Percentiles rank a stretch among this genome's conserved stretches.
Conservation (phyloP, 2,329 filamentous ascomycete species). For the Trichoderma breve region DNA sequence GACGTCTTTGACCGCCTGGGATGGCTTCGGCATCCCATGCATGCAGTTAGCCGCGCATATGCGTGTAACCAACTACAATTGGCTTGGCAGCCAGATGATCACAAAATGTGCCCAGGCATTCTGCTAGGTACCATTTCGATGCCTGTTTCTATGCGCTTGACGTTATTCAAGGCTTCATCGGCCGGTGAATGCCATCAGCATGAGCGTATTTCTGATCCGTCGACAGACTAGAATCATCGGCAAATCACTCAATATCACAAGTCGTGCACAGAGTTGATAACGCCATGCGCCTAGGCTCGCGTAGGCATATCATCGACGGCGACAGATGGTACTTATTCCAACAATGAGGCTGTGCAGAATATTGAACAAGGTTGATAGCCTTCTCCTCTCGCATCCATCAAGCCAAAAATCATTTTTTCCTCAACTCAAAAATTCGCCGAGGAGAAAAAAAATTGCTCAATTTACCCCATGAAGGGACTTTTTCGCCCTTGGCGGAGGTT, state of each 20-base stretch:
- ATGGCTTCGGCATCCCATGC: background rate
- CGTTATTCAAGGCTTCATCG: background rate
- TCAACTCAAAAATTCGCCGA: background rate
- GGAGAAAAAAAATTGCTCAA: background rate
- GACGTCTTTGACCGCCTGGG: background rate
- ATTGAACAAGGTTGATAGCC: constrained; percentile 10
- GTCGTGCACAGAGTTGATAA: background rate
- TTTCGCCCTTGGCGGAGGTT: background rate
- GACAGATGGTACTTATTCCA: background rate
- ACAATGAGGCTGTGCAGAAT: constrained; percentile 15
- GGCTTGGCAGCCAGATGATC: background rate
- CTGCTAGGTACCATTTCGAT: background rate
- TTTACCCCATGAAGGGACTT: background rate
- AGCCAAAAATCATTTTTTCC: background rate
- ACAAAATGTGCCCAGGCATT: background rate
- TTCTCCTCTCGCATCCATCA: background rate
- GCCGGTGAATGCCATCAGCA: background rate
- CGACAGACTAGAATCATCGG: background rate
- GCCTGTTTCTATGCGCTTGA: background rate
- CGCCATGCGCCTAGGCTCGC: background rate
- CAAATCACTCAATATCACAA: background rate
- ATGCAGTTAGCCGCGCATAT: background rate
- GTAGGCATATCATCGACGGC: background rate
- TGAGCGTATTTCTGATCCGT: background rate
- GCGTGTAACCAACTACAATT: background rate